These are phyloP conservation scores for Conoideocrella luteorostrata DNA, from an alignment of 2,329 filamentous ascomycete genomes.

Conservation along the genomic window DNA sequence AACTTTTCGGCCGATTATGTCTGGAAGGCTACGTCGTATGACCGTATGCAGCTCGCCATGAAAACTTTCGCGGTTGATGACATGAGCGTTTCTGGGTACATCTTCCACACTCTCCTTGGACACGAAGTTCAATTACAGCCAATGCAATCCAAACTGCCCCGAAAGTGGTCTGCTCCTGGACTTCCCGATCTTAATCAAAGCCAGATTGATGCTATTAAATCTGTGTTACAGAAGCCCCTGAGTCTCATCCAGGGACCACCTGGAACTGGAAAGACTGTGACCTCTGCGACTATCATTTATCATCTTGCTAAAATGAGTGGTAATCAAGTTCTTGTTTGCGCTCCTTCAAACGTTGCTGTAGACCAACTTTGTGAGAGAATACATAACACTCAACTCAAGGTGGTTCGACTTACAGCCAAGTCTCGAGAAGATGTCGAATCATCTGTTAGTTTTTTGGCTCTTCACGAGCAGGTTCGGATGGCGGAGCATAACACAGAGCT, in stretches of 20 bases:
- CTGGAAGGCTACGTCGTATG: slow-evolving; percentile 98
- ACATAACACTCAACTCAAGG: slow-evolving; percentile 89
- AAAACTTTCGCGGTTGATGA: slow-evolving; percentile 98
- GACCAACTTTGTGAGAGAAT: slow-evolving; percentile 98
- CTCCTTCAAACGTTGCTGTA: slow-evolving; percentile 95
- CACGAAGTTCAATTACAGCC: slow-evolving; percentile 91
- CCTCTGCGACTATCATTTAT: slow-evolving; percentile 97
- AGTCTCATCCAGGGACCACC: slow-evolving; percentile 96
- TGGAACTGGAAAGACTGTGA: slow-evolving; percentile 97
- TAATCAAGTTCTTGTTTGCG: slow-evolving; percentile 91
- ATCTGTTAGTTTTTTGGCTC: slow-evolving; percentile 89
- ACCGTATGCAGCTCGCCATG: slow-evolving; percentile 98
- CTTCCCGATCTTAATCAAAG: slow-evolving; percentile 92
- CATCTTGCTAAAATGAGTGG: slow-evolving; percentile 93
- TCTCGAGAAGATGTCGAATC: slow-evolving; percentile 98
- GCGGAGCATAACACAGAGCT: slow-evolving; percentile 94
- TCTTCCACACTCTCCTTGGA: slow-evolving; percentile 93
- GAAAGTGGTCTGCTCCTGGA: slow-evolving; percentile 93
- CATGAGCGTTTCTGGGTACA: slow-evolving; percentile 96
- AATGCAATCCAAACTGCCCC: slow-evolving; percentile 91
- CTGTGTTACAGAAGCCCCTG: slow-evolving; percentile 84
- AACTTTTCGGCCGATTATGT: slow-evolving; percentile 99
- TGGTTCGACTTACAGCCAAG: slow-evolving; percentile 96
- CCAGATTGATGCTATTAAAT: slow-evolving; percentile 94
- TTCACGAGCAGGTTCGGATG: slow-evolving; percentile 96